Percentiles rank a stretch among this genome's conserved stretches.
Conservation (phyloP, 2,329 filamentous ascomycete species). For the Epichloe gansuensis region DNA sequence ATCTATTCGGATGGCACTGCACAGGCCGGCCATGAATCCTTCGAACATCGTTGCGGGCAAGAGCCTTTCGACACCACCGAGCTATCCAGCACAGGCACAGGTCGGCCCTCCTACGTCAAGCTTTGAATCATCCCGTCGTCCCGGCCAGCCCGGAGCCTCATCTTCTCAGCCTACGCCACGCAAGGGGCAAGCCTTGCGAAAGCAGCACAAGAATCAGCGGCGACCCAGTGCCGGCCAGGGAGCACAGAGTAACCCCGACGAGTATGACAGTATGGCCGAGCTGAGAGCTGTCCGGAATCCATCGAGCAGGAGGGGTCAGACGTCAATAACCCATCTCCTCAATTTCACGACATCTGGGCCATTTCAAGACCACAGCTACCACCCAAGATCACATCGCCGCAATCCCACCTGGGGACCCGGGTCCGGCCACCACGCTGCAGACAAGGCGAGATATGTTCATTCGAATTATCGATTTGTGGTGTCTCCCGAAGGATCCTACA, state of each 20-base stretch:
- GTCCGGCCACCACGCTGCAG: slow-evolving; percentile 77
- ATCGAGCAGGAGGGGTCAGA: slow-evolving; percentile 74
- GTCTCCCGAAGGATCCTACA: slow-evolving; percentile 67
- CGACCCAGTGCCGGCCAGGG: slow-evolving; percentile 41
- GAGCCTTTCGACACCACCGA: slow-evolving; percentile 33
- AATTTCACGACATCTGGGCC: slow-evolving; percentile 75
- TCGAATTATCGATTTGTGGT: slow-evolving; percentile 98
- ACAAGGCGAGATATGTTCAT: slow-evolving; percentile 84
- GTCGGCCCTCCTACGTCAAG: slow-evolving; percentile 29
- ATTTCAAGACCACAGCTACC: slow-evolving; percentile 41
- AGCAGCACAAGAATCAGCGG: slow-evolving; percentile 73
- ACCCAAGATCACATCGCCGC: slow-evolving; percentile 47
- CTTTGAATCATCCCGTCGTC: slow-evolving; percentile 39
- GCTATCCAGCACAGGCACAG: slow-evolving; percentile 27
- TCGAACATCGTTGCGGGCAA: slow-evolving; percentile 31
- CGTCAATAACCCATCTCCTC: slow-evolving; percentile 92
- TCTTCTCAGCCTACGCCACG: slow-evolving; percentile 38
- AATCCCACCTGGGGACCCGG: slow-evolving; percentile 74
- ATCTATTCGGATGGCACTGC: background rate
- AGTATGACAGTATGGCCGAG: slow-evolving; percentile 84
- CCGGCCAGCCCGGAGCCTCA: slow-evolving; percentile 23
- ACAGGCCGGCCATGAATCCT: slow-evolving; percentile 20
- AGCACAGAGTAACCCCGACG: slow-evolving; percentile 35
- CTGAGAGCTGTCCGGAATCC: slow-evolving; percentile 46
- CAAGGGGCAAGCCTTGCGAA: slow-evolving; percentile 63